phyloP scores from a whole-genome alignment of 176 grass and related monocot genomes.

The Chloris gayana region DNA sequence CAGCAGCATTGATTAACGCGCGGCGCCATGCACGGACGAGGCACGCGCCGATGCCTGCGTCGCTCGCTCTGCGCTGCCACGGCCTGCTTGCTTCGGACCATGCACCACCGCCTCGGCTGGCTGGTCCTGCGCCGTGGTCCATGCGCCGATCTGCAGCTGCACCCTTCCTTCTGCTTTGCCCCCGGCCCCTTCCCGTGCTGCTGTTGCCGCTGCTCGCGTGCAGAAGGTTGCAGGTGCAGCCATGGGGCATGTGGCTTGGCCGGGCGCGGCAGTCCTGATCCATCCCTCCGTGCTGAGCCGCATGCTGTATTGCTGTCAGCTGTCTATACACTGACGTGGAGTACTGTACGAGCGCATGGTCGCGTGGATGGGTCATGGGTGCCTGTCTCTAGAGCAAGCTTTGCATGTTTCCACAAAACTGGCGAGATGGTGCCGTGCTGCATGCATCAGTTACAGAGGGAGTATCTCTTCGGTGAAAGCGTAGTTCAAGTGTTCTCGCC shows the following conservation, averaged over 20 bases:
- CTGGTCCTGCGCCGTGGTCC: constrained; percentile 25
- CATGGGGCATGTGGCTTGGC: background rate
- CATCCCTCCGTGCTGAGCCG: too few species aligned
- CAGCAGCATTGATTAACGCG: background rate
- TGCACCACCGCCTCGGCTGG: background rate
- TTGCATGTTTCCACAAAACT: too few species aligned
- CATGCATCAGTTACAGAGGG: too few species aligned
- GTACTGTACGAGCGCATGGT: too few species aligned
- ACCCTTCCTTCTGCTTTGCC: constrained; percentile 51
- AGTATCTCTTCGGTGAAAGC: too few species aligned
- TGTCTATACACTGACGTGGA: too few species aligned
- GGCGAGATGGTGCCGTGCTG: too few species aligned
- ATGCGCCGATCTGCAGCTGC: constrained; percentile 14
- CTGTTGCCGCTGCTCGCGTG: background rate
- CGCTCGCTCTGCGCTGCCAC: background rate
- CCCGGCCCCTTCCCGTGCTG: background rate
- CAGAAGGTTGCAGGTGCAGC: background rate
- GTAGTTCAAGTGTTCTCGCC: too few species aligned
- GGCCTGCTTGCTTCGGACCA: background rate
- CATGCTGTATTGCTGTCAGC: too few species aligned
- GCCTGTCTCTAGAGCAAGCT: too few species aligned
- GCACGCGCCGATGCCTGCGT: background rate
- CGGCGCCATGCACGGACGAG: background rate
- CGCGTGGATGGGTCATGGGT: too few species aligned
- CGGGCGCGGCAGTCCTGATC: too few species aligned